Conservation (phyloP, 140 eudicot species). For the Senecio squalidus region DNA sequence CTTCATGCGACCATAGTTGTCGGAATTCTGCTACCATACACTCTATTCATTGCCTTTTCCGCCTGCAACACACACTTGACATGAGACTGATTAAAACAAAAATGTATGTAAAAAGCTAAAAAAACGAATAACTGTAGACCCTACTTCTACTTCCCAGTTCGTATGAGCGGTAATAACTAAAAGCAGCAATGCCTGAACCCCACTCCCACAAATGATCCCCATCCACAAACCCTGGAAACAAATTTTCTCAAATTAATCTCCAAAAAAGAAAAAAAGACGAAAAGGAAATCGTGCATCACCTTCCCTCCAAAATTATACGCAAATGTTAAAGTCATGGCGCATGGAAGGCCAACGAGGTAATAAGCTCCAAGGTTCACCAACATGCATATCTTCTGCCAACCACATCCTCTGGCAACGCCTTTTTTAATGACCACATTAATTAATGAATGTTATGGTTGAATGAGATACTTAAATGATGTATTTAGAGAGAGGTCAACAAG, state of each 20-base stretch:
- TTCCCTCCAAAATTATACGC: conserved; percentile 35
- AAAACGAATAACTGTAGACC: not conserved
- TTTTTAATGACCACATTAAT: not conserved
- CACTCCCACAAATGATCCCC: conserved; percentile 46
- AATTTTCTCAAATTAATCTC: not conserved
- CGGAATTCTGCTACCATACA: conserved; percentile 21
- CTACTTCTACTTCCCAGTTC: conserved; percentile 37
- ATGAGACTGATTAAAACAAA: not conserved
- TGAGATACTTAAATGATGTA: not conserved
- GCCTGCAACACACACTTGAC: conserved; percentile 20
- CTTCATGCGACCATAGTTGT: conserved; percentile 20
- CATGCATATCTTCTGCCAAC: conserved; percentile 43
- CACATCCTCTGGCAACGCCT: conserved; percentile 58
- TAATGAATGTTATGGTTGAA: not conserved
- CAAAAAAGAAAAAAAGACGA: not conserved
- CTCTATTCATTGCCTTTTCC: conserved; percentile 24
- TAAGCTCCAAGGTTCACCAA: conserved; percentile 43
- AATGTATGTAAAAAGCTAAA: not conserved
- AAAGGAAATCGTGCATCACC: conserved; percentile 13
- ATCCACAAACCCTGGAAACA: conserved; percentile 41
- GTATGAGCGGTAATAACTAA: conserved; percentile 29
- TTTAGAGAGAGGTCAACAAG: too few species aligned
- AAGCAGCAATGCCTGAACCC: conserved; percentile 30
- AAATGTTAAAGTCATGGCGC: conserved; percentile 30
- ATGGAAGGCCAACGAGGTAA: conserved; percentile 37